Percentiles rank a stretch among this genome's conserved stretches.
These are phyloP conservation scores for Cymbidium sinense DNA, from an alignment of 106 monocot genomes.

Conservation along the genomic window DNA sequence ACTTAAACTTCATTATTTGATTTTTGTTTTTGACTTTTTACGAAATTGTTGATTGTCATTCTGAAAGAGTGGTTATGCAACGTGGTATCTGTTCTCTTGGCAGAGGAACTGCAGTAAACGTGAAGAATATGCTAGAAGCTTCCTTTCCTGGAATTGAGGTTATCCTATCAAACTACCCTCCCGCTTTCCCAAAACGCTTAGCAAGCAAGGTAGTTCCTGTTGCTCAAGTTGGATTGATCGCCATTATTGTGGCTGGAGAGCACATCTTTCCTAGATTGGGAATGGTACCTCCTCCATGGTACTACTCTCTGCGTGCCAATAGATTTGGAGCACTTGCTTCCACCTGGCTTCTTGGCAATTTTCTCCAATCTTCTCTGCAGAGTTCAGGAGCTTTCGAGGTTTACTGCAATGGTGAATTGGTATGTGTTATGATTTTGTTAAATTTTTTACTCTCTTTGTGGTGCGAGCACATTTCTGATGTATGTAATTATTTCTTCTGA, in stretches of 20 bases:
- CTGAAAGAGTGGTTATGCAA: not conserved
- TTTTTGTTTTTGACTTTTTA: too few relatives aligned
- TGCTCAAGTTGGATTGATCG: conserved; percentile 64
- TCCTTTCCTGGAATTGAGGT: conserved; percentile 87
- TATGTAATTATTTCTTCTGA: not conserved
- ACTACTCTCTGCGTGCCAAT: conserved; percentile 70
- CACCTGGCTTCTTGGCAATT: conserved; percentile 88
- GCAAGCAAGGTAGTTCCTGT: conserved; percentile 74
- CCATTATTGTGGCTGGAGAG: conserved; percentile 74
- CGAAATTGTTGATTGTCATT: too few relatives aligned
- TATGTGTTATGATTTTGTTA: conserved; percentile 20
- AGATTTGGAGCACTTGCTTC: conserved; percentile 86
- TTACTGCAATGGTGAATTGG: conserved; percentile 86
- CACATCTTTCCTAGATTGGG: conserved; percentile 87
- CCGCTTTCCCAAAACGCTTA: conserved; percentile 77
- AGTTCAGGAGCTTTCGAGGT: conserved; percentile 98
- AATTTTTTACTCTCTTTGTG: not conserved
- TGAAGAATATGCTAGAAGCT: conserved; percentile 94
- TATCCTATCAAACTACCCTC: conserved; percentile 80
- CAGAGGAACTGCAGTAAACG: conserved; percentile 86
- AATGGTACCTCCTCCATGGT: conserved; percentile 75
- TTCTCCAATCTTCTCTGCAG: conserved; percentile 65
- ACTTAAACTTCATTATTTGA: not conserved
- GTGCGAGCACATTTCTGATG: too few relatives aligned
- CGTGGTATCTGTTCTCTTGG: conserved; percentile 5